Conservation (phyloP, 2,329 filamentous ascomycete genomes). For the Plectosphaerella sp. region DNA sequence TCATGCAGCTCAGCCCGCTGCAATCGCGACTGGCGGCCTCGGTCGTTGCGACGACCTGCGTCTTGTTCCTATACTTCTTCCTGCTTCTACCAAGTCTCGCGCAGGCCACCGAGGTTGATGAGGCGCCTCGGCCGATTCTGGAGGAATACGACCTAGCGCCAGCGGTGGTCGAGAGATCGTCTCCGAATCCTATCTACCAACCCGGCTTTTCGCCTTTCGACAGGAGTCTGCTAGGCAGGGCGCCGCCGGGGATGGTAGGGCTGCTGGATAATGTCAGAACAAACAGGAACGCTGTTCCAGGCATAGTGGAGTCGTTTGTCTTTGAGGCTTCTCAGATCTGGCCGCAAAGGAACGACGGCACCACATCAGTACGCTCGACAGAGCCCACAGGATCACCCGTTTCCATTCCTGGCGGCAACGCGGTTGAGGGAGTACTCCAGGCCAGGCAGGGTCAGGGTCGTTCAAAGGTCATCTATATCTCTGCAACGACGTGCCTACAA, state of each 20-base stretch:
- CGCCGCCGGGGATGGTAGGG: slow-evolving; percentile 43
- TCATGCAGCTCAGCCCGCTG: slow-evolving; percentile 60
- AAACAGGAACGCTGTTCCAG: slow-evolving; percentile 56
- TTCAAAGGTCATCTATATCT: slow-evolving; percentile 64
- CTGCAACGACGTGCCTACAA: slow-evolving; percentile 80
- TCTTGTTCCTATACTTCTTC: slow-evolving; percentile 46
- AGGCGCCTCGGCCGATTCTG: slow-evolving; percentile 14
- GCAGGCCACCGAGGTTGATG: slow-evolving; percentile 51
- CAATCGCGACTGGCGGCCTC: slow-evolving; percentile 71
- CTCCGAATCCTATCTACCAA: slow-evolving; percentile 40
- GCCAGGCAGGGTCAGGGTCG: slow-evolving; percentile 16
- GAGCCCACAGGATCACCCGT: not conserved
- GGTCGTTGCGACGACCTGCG: slow-evolving; percentile 46
- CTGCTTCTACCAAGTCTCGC: slow-evolving; percentile 57
- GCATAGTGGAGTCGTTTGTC: slow-evolving; percentile 59
- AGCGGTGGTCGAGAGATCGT: slow-evolving; percentile 11
- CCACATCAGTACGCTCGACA: slow-evolving; percentile 2
- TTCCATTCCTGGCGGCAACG: too few relatives aligned
- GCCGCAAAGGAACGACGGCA: slow-evolving; percentile 20
- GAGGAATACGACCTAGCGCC: slow-evolving; percentile 14
- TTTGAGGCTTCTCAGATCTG: slow-evolving; percentile 55
- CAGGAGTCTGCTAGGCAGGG: slow-evolving; percentile 58
- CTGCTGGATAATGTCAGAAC: slow-evolving; percentile 61
- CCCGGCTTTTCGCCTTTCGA: slow-evolving; percentile 59
- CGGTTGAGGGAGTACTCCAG: too few relatives aligned